Evolutionary conservation across 163 green algal genomes (phyloP), one percentile per base, ranked within the genome.

Genomic region (Chlorella variabilis): DNA sequence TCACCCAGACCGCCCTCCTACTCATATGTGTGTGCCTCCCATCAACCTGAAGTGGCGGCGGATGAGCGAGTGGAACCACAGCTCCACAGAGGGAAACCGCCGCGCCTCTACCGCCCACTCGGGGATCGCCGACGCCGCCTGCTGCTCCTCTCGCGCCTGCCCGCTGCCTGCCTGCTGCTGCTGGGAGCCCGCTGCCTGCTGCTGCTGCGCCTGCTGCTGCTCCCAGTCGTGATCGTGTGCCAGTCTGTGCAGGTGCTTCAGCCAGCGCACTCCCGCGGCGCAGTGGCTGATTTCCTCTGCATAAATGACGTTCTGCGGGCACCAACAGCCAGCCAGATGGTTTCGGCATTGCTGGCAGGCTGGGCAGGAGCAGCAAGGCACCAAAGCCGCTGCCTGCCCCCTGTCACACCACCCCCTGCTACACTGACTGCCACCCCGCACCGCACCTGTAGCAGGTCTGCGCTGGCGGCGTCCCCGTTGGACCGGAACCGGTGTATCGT

Each of bases 241-340:
- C 0, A 86, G 33, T 17, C 75, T 63, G 69, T 94, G 85, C 45
- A 98, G 82, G 79, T 93, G 92, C 42, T 39, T 90, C 17, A 98
- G 91, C 95, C 96, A 99, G 18, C 89, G 81, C 36, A 97, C 91
- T 0, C 96, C 96, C 11, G 95, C 95, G 0, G 88, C 92, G 84
- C 94, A 98, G 86, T 99, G 96, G 2, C 86, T 92, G 31, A 99
- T 86, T 81, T 98, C 96, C 87, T 98, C 96, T 68, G 80, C 61
- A 63, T 81, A 83, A 29, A 88, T 74, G 2, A 91, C 54, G 13
- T 71, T 58, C 58, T 65, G 71, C 45, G 77, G 34, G 45, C 36
- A 59, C 25, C 21, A 58, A 38, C 36, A 56, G 42, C 41, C 42
- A 13, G 42, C n/a, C 27, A 63, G 54, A 6, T 33, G 11, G 45